phyloP scores from a whole-genome alignment of 2,329 filamentous ascomycete genomes.

The Cordyceps javanica region DNA sequence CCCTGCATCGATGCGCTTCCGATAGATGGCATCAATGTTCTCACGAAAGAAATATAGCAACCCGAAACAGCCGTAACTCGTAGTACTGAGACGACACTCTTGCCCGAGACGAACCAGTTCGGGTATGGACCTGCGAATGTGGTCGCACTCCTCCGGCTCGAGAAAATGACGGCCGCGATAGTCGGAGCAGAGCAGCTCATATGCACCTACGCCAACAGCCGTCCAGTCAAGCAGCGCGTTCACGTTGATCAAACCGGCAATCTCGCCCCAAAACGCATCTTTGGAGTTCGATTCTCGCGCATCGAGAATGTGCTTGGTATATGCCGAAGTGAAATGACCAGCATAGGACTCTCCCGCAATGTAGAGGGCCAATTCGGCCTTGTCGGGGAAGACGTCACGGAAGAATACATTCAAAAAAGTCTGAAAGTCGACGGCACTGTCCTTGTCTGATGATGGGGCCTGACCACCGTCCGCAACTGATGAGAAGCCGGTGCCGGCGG shows the following conservation, averaged over 20 bases:
- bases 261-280: constrained; percentile 13
- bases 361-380: constrained; percentile 31
- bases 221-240: constrained; percentile 14
- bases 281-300: constrained; percentile 7
- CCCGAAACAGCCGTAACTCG: constrained; percentile 28
- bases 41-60: constrained; percentile 32
- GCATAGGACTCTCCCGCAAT: constrained; percentile 59
- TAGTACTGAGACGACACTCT: background rate
- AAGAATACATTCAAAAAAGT: constrained; percentile 40
- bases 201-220: constrained; percentile 3
- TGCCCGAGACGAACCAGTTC: constrained; percentile 18
- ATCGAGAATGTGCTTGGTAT: constrained; percentile 13
- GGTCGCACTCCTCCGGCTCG: constrained; percentile 12
- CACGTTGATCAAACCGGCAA: constrained; percentile 12
- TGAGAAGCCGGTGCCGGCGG: constrained; percentile 53
- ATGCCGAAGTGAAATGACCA: constrained; percentile 46
- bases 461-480: constrained; percentile 25
- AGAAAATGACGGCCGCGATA: constrained; percentile 16
- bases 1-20: constrained; percentile 31
- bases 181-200: constrained; percentile 11
- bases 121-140: constrained; percentile 33
- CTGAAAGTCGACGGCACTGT: constrained; percentile 40
- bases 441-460: constrained; percentile 32
- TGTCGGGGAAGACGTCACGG: constrained; percentile 35
- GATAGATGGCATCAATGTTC: constrained; percentile 33